Evolutionary conservation across 2,329 filamentous ascomycete species (phyloP), one percentile per base, ranked within the genome.

Genomic region (Exophiala spinifera): DNA sequence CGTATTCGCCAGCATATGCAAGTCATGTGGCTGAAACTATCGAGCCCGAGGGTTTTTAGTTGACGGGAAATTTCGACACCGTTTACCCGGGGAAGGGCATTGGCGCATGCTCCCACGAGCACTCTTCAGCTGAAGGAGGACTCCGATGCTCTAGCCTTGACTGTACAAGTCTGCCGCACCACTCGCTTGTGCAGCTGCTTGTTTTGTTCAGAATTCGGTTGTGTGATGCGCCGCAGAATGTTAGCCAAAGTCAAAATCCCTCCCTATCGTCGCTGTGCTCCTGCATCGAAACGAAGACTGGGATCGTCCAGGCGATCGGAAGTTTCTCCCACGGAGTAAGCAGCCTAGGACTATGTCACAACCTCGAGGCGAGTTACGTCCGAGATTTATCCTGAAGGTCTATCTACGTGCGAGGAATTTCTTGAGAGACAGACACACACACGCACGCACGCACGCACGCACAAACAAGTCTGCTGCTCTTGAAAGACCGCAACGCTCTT

Each of bases 21-120:
- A 56, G 49, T 49, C 39, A 52, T 56, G 54, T 52, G 45, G 49
- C 53, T 56, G 25, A 21, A 51, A 45, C 50, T 44, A 36, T 39
- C 33, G 17, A 45, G 42, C 37, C 23, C 44, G 49, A 39, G 31
- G n/a, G 25, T 49, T 49, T 36, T 25, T n/a, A n/a, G 36, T 5
- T 19, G 36, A 11, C 11, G n/a, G 4, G 2, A 15, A 39, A 39
- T 17, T 39, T 15, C 17, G 36, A 39, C 4, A 19, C 36, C 36
- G 17, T 39, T 13, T 3, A 7, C 28, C 28, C 15, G 13, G 37
- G 19, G n/a, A 17, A 19, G 33, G 40, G 19, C 13, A n/a, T 37
- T 28, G 36, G 20, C 15, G 23, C 13, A 49, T 14, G 33, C 46
- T 34, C 40, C 37, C 23, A 25, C 20, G 17, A n/a, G 21, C 23